Evolutionary conservation across 495 filamentous ascomycete species (phyloP).

Genomic region (Penicillium diatomitis): DNA sequence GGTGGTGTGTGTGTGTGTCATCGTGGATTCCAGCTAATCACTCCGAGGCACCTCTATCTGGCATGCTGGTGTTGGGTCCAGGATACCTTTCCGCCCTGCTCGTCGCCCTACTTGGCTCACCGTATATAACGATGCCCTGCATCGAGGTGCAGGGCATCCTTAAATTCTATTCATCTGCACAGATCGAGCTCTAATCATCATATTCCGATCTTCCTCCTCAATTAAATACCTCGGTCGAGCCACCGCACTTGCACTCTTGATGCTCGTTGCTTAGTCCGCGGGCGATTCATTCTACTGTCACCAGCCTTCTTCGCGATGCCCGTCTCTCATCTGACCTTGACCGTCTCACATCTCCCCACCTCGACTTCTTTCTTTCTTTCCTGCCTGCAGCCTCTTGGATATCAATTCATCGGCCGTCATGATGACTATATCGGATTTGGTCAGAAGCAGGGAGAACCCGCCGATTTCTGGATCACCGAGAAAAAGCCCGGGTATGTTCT

Average conservation of each 20-base stretch:
- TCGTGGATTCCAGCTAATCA: no score
- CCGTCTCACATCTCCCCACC: constrained; percentile 66
- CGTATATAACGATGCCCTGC: constrained; percentile 14
- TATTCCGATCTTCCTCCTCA: not conserved
- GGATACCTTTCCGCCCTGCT: constrained; percentile 11
- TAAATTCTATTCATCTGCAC: constrained; percentile 2
- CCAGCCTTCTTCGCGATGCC: constrained; percentile 34
- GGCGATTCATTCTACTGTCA: constrained; percentile 14
- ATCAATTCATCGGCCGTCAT: constrained; percentile 54
- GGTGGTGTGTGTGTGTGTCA: no score
- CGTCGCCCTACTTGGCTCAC: constrained; percentile 5
- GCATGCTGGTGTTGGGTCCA: constrained; percentile 11
- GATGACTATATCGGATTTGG: constrained; percentile 50
- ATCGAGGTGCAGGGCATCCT: constrained; percentile 25
- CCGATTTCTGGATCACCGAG: constrained; percentile 52
- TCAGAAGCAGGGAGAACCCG: constrained; percentile 38
- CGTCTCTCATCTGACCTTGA: constrained; percentile 49
- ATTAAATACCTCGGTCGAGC: no score
- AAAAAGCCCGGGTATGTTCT: constrained; percentile 42
- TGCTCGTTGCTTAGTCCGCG: not conserved
- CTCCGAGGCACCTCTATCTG: constrained; percentile 4
- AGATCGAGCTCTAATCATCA: not conserved
- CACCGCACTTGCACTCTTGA: no score
- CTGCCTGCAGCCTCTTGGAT: constrained; percentile 64
- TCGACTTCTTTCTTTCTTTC: constrained; percentile 75